Conservation (phyloP, 2,329 filamentous ascomycete genomes). For the Bimuria novae-zelandiae region DNA sequence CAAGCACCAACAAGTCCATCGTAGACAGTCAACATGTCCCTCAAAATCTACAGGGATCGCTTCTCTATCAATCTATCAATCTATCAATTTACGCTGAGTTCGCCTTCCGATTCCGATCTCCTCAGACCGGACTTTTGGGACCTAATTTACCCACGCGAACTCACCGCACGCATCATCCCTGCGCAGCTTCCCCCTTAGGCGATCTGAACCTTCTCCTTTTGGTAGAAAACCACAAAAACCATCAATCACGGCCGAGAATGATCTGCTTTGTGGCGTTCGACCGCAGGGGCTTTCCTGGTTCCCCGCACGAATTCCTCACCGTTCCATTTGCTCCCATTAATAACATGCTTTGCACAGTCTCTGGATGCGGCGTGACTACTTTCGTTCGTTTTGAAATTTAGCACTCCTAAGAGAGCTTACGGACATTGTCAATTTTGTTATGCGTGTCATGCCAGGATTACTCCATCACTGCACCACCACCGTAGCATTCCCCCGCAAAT, state of each 20-base stretch:
- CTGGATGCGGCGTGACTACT: too few relatives aligned
- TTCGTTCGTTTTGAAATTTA: too few relatives aligned
- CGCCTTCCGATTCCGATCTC: not conserved
- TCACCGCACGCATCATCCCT: conserved; percentile 1
- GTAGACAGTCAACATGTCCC: too few relatives aligned
- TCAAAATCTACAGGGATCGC: too few relatives aligned
- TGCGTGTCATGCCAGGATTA: too few relatives aligned
- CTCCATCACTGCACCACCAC: conserved; percentile 53
- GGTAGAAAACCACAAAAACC: conserved; percentile 22
- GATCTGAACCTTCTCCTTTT: conserved; percentile 24
- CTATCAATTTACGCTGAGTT: not conserved
- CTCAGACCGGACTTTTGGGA: not conserved
- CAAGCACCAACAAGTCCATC: conserved; percentile 20
- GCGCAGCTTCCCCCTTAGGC: conserved; percentile 1
- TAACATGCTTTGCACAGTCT: too few relatives aligned
- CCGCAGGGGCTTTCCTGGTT: not conserved
- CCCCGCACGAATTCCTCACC: not conserved
- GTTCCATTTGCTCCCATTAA: too few relatives aligned
- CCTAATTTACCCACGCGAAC: not conserved
- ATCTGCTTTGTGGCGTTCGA: conserved; percentile 28
- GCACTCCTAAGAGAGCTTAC: too few relatives aligned
- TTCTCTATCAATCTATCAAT: not conserved
- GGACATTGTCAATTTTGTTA: too few relatives aligned
- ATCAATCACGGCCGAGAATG: conserved; percentile 29
- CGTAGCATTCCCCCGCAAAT: conserved; percentile 61